Base-by-base conservation (phyloP, 2,329 filamentous ascomycete genomes). In the Cercospora nicotianae region DNA sequence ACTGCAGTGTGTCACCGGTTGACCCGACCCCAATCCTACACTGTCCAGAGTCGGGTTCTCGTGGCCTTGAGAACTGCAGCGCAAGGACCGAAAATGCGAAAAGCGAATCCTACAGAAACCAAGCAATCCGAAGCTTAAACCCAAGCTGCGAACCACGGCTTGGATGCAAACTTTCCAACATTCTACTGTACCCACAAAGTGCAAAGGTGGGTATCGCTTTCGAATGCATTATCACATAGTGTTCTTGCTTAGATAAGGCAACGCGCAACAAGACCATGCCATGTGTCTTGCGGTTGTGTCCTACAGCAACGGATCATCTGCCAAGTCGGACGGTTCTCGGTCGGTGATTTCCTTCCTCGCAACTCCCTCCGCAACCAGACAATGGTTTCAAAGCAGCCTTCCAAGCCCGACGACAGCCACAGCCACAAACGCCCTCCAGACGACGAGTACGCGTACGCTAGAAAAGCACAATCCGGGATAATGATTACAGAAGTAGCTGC, bases 321-420 rank as follows among this genome's bases (percentile, higher is more conserved):
- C 55, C 55, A 59, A 59, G 55, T 33, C 55, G 55, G 55, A 59
- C 55, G 28, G 28, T 59, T 36, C 31, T 59, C 55, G 55, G 55
- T 59, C 55, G 55, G 28, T 7, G n/a, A 28, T 31, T 59, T 59
- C 31, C 28, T 36, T 36, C 31, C 8, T 59, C 18, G 55, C 28
- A 16, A 31, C 18, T 12, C 7, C 23, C 12, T 28, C 23, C 23
- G 16, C 48, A 16, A 30, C 48, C 23, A 55, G 20, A 26, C 20
- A 30, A 30, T 26, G 23, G 23, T 55, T 55, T 55, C 23, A 55
- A 55, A 55, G 12, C 23, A 26, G 12, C 9, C 48, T 42, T 42
- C 36, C 36, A 42, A n/a, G 36, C 36, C 36, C 36, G 36, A 42
- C 7, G 36, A 42, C 36, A n/a, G 36, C 36, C 36, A 42, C 36